Base-by-base conservation (phyloP, 352 stramenopile genomes). In the Globisporangium rhizosaccharum region DNA sequence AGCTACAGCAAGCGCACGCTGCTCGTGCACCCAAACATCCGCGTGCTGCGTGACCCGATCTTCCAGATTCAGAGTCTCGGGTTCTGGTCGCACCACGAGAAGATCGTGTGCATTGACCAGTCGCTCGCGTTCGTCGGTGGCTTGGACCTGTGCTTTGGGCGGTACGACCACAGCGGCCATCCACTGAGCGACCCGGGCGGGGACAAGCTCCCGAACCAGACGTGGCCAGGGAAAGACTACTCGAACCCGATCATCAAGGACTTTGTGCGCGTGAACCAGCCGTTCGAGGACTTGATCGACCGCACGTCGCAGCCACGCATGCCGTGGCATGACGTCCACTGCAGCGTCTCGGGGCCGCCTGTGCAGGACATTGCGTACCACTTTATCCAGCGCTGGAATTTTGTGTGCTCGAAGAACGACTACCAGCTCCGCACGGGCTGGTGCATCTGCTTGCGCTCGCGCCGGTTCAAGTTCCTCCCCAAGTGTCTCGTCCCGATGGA, bases 81-180 rank as follows among this genome's bases (percentile, higher is more conserved):
- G 3, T 96, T 97, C 48, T 97, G 88, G 90, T 96, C 83, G 36
- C 91, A 97, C 67, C 91, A 97, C 71, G 91, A 97, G 61, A 97
- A 97, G 63, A 87, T 97, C 44, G 87, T 97, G 28, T 90, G 91
- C 51, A 76, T 97, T 28, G 91, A 97, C 52, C 86, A 95, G 53
- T 87, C 77, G 14, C 50, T 93, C 20, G 77, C 85, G 18, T 96
- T 96, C 56, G 72, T 89, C 5, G 86, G 86, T 33, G 86, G 91
- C 42, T 57, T 97, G 18, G 91, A 97, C 62, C 56, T 97, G 51
- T 91, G 83, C 58, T 96, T 94, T 46, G 89, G 91, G 15, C 79
- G 91, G 18, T 97, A 91, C 55, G 89, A 97, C 48, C 80, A 91
- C 51, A 73, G 72, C 26, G 82, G 73, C 0, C 87, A 96, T 46